A percentile compares a stretch with the other conserved stretches of the same genome.
These are phyloP conservation scores for Symbiodinium pilosum DNA, from an alignment of 73 alveolate genomes.

Conservation along the genomic window DNA sequence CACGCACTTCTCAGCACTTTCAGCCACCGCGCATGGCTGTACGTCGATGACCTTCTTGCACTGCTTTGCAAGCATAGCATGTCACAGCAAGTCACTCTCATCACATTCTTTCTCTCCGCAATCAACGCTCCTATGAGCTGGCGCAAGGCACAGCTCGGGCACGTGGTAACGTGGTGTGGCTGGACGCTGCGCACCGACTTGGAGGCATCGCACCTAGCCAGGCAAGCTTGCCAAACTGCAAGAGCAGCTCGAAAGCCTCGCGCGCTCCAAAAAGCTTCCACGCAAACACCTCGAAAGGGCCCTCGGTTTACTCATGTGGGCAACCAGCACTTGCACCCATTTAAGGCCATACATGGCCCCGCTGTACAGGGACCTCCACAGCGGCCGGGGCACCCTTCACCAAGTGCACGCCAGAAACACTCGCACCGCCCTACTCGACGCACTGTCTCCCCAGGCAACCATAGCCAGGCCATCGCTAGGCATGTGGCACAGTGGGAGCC, in stretches of 20 bases:
- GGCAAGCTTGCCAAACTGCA: background rate
- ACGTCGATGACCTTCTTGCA: background rate
- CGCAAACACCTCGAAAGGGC: background rate
- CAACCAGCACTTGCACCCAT: background rate
- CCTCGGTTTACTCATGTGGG: background rate
- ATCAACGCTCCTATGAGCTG: background rate
- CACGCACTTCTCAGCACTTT: no score
- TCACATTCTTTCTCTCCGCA: background rate
- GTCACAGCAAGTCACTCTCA: background rate
- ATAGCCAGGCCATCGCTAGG: background rate
- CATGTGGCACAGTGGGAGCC: background rate
- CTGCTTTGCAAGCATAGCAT: background rate
- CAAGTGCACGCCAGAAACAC: no score
- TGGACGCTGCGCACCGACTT: background rate
- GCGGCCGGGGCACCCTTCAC: background rate
- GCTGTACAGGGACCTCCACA: background rate
- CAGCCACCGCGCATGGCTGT: no score
- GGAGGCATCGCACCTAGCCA: background rate
- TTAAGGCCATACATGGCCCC: background rate
- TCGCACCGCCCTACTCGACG: background rate
- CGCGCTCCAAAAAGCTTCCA: background rate
- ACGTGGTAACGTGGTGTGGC: background rate
- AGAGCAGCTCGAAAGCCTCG: background rate
- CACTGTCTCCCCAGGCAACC: background rate
- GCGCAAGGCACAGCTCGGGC: background rate